Evolutionary conservation across 441 rosid genomes (phyloP).

Genomic region (Breynia disticha): DNA sequence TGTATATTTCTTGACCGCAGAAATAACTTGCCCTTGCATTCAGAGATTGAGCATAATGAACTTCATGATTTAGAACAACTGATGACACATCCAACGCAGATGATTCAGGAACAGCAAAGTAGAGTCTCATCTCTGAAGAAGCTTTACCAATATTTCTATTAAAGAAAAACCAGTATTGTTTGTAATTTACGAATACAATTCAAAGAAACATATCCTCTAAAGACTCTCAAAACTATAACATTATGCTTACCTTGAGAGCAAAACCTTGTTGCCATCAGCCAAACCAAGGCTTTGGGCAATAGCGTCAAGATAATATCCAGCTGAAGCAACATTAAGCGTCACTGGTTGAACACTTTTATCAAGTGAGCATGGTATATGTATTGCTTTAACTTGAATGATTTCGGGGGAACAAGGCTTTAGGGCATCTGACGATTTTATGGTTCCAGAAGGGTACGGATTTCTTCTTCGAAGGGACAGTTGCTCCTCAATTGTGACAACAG

Average conservation of each 20-base stretch:
- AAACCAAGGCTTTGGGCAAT: conserved; percentile 62
- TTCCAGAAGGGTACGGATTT: conserved; percentile 42
- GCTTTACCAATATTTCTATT: conserved; percentile 79
- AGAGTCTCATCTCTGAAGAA: conserved; percentile 75
- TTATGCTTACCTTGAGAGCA: conserved; percentile 63
- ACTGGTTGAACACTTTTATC: conserved; percentile 37
- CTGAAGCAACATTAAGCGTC: conserved; percentile 37
- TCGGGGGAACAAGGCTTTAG: conserved; percentile 30
- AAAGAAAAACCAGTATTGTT: conserved; percentile 11
- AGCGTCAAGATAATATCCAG: conserved; percentile 59
- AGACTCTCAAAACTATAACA: conserved; percentile 1
- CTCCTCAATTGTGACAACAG: conserved; percentile 33
- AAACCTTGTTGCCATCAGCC: conserved; percentile 48
- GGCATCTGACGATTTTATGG: conserved; percentile 31
- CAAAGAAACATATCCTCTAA: neutral
- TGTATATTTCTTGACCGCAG: conserved; percentile 59
- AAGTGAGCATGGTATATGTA: conserved; percentile 42
- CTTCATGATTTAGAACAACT: conserved; percentile 26
- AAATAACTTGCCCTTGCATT: conserved; percentile 80
- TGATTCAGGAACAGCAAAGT: conserved; percentile 47
- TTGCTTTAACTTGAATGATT: conserved; percentile 26
- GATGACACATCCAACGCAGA: conserved; percentile 28
- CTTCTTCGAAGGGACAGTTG: conserved; percentile 46
- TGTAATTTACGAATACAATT: neutral
- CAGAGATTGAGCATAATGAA: conserved; percentile 26